Evolutionary conservation across 1,284 basidiomycete species (phyloP), one percentile per base, ranked within the genome.

Genomic region (Moesziomyces globuligerus): DNA sequence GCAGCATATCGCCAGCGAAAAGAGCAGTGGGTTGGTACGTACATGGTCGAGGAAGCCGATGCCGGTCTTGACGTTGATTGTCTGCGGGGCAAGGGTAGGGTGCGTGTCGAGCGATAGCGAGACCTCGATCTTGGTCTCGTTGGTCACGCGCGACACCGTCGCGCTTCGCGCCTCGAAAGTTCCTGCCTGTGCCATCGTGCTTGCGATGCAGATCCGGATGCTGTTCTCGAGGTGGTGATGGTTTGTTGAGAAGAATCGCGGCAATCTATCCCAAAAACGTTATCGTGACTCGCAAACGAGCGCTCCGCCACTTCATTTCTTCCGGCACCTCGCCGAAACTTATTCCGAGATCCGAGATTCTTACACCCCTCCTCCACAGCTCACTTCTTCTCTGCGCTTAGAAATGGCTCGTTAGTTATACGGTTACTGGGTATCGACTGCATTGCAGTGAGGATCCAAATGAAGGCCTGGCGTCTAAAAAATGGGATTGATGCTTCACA

Each of bases 1-100:
- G 28, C 37, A 34, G 37, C 15, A 15, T 20, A 15, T 23, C 7
- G n/a, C 21, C 10, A n/a, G 29, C 46, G 13, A 26, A 1, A 3
- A 7, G 3, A 4, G 4, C 7, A 3, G 11, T n/a, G 17, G 10
- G 7, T 5, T 15, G 7, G 7, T 18, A 86, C 87, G 64, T 84
- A 95, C 95, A 86, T 99, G 96, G 83, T 99, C 95, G 23, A 98
- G 86, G 84, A 98, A 99, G 11, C 96, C 96, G 67, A 99, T 95
- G 23, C 96, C 96, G 1, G 96, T 98, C 36, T 89, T 90, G 64
- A 99, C 87, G 44, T 91, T 86, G 80, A 98, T 98, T 28, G 84
- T 85, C 84, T 98, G 96, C 52, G 86, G 85, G 42, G 85, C 77
- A 10, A 84, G 78, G 4, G 89, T 89, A 1, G 91, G 88, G 13